Base-by-base conservation (phyloP, 2,329 filamentous ascomycete species). In the Coleophoma eucalyptorum region DNA sequence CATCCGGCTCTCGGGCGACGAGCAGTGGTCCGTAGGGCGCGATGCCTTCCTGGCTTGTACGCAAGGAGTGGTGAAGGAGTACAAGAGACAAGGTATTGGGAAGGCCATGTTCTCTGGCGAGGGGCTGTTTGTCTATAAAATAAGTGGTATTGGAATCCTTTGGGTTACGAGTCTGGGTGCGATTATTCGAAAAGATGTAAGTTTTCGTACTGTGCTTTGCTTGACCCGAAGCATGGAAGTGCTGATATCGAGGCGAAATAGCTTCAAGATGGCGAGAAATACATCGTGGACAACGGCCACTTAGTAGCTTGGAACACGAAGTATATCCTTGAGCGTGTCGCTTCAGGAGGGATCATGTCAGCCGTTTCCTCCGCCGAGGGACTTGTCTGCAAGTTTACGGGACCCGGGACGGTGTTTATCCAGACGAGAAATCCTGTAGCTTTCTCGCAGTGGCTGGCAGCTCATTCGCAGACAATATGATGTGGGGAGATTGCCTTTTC, bases 281-380 rank as follows among this genome's bases (percentile, higher is more conserved):
- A 97, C 69, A 90, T 94, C 58, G 85, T 97, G 50, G 90, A 96
- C 63, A 96, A 96, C 62, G 90, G 90, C 3, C 91, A 97, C 60
- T 77, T 97, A 1, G 91, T 97, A 0, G 93, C 94, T 0, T 99
- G 94, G 94, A 97, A 97, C 67, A 92, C 89, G 65, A 90, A 96
- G 64, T 99, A 97, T 63, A 79, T 89, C 4, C 83, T 99, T 55
- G 91, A 97, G 72, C 85, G 94, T 15, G 87, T 95, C 4, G 86
- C 93, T 0, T 94, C 89, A 3, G 94, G 94, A 2, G 94, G 94
- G 35, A 84, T 99, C 56, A 87, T 99, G n/a, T 93, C 89, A n/a
- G 85, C 86, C 10, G 69, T 96, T 19, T 83, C 85, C 26, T 86
- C 90, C 0, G 87, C 80, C 0, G 94, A 99, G 70, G 94, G 94